Conservation (phyloP, 2,329 filamentous ascomycete genomes). For the Cladobotryum protrusum region DNA sequence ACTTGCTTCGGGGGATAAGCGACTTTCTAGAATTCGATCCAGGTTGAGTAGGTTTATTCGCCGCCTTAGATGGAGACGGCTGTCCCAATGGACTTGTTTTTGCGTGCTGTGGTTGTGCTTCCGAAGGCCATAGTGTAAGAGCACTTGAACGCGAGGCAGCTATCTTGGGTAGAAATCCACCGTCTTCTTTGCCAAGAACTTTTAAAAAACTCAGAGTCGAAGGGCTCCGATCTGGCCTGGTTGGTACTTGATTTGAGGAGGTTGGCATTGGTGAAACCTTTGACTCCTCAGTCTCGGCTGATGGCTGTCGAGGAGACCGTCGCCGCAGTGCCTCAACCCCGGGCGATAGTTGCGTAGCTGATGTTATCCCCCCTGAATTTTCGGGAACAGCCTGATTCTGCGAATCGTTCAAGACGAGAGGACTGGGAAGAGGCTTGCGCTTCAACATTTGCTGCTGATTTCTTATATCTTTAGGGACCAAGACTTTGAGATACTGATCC, state of each 20-base stretch:
- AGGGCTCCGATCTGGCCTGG: background rate
- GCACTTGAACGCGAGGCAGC: no score
- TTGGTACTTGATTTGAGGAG: background rate
- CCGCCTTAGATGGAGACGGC: no score
- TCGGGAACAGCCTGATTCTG: constrained; percentile 3
- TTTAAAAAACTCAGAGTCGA: no score
- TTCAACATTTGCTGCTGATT: constrained; percentile 31
- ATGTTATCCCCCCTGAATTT: constrained; percentile 16
- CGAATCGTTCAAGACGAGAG: background rate
- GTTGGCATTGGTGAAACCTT: background rate
- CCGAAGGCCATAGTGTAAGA: no score
- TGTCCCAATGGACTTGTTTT: no score
- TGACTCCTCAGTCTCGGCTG: background rate
- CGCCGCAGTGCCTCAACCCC: constrained; percentile 43
- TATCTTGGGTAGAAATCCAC: no score
- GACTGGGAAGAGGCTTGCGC: constrained; percentile 30
- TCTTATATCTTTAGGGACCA: constrained; percentile 27
- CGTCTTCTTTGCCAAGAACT: no score
- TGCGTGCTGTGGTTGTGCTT: no score
- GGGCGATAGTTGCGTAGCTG: constrained; percentile 45
- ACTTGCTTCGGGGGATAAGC: constrained; percentile 25
- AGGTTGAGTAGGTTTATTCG: background rate
- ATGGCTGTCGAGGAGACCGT: constrained; percentile 39
- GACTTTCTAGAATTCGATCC: constrained; percentile 14
- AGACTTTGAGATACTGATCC: constrained; percentile 24